Percentiles rank a stretch among this genome's conserved stretches.
These are phyloP conservation scores for Achaetomiella virescens DNA, from an alignment of 495 filamentous ascomycete genomes.

Conservation along the genomic window DNA sequence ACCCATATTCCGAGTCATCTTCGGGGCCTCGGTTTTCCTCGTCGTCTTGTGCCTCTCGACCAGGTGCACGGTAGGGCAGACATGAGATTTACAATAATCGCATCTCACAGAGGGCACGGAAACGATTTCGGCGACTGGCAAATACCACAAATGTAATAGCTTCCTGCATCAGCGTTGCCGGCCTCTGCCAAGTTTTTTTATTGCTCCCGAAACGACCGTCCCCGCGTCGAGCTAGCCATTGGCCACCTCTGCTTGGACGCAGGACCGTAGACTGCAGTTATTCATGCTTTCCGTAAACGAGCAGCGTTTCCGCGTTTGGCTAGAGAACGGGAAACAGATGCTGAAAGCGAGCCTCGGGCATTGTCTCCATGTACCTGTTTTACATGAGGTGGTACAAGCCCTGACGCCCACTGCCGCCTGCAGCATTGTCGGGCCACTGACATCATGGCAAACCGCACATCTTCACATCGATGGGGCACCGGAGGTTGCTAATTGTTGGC, in stretches of 20 bases:
- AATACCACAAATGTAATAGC: not conserved
- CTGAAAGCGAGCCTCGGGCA: not conserved
- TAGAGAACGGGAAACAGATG: not conserved
- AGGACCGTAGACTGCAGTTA: not conserved
- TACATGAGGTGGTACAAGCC: not conserved
- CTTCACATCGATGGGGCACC: slow-evolving; percentile 4
- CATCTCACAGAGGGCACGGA: not conserved
- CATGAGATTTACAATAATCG: not conserved
- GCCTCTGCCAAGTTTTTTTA: slow-evolving; percentile 2
- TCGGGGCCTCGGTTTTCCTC: no score
- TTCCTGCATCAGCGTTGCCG: not conserved
- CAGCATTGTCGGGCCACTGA: slow-evolving; percentile 23
- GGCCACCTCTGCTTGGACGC: not conserved
- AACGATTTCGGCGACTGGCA: no score
- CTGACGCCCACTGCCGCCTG: not conserved
- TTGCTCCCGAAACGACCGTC: not conserved
- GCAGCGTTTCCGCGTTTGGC: not conserved
- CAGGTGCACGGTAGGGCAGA: not conserved
- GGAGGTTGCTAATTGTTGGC: slow-evolving; percentile 9
- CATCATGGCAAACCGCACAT: slow-evolving; percentile 21
- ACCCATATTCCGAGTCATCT: no score
- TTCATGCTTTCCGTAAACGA: no score
- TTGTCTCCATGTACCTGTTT: no score
- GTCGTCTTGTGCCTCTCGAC: no score
- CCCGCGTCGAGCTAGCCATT: not conserved